Base-by-base conservation (phyloP, 1,284 basidiomycete species). In the Lentinula novae-zelandiae region DNA sequence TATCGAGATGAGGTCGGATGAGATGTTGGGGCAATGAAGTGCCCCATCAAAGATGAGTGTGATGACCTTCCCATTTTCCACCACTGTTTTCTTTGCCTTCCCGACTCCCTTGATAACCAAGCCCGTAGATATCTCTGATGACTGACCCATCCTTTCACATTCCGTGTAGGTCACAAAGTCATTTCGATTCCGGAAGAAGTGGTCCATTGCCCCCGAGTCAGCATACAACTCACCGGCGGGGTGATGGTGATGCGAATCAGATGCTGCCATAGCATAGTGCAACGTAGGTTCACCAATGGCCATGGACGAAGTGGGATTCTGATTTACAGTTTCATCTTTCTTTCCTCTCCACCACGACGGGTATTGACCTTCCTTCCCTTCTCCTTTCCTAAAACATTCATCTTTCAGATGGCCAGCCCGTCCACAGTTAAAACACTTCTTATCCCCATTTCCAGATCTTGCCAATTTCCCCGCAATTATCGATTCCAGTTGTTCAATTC, bases 1-100 rank as follows among this genome's bases (percentile, higher is more conserved):
- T 8, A 60, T 54, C 8, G 58, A 60, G 12, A 60, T n/a, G 9
- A 60, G 42, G 22, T 60, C 44, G 7, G 17, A 40, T 5, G 59
- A 9, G 9, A 49, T 31, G 33, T 46, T 36, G 0, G 52, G 58
- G 3, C 8, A 15, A 7, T 60, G 58, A 12, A 40, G 50, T 1
- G 58, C 58, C 17, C 49, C 38, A 20, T 60, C 58, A 22, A 60
- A 60, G 1, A n/a, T 39, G n/a, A 53, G 6, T 13, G 46, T 15
- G 0, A 56, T 17, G 3, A 31, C 27, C 22, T 22, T 22, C 8
- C 22, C 22, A 4, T 44, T 44, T 2, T 46, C 17, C 2, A 12
- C 6, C 5, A 42, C 6, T 0, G 12, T 22, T 17, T 42, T 56
- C 13, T 20, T 10, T 8, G n/a, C 54, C 17, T 1, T 38, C 10